Conservation (phyloP, 163 green algal species). For the Chloroidium sp. region DNA sequence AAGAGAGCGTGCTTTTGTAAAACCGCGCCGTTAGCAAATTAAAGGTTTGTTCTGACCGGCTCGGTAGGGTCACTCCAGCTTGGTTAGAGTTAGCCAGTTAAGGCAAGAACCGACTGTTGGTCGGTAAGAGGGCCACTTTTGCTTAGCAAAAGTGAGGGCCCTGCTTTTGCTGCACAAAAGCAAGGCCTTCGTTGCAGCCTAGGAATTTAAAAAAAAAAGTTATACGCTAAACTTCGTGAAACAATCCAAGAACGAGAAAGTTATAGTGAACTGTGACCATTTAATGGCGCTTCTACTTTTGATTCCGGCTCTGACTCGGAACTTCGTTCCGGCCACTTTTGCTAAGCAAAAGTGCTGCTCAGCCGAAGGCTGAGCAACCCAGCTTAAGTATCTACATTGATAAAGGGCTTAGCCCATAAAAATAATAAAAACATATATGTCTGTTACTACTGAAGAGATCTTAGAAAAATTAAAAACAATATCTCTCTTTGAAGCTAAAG, state of each 20-base stretch:
- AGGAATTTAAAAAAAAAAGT: neutral
- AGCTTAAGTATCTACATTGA: no score
- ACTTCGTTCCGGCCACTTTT: no score
- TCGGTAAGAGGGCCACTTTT: neutral
- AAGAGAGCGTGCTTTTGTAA: neutral
- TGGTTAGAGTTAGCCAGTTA: neutral
- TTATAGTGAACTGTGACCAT: no score
- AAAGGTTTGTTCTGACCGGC: neutral
- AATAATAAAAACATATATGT: slow-evolving; percentile 23
- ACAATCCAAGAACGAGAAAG: no score
- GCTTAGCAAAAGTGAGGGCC: slow-evolving; percentile 1
- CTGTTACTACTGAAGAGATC: slow-evolving; percentile 34
- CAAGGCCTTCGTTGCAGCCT: neutral
- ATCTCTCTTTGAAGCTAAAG: slow-evolving; percentile 28
- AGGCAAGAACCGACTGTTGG: neutral
- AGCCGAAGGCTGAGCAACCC: no score
- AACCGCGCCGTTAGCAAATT: neutral
- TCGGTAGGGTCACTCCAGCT: neutral
- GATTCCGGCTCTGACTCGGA: no score
- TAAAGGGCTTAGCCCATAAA: neutral
- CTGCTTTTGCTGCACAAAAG: neutral
- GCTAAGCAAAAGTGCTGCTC: no score
- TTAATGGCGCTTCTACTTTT: no score
- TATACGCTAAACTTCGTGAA: no score
- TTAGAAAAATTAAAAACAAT: slow-evolving; percentile 38